These are phyloP conservation scores for Tylopilus rubrobrunneus DNA, from an alignment of 768 basidiomycete species.

Conservation along the genomic window DNA sequence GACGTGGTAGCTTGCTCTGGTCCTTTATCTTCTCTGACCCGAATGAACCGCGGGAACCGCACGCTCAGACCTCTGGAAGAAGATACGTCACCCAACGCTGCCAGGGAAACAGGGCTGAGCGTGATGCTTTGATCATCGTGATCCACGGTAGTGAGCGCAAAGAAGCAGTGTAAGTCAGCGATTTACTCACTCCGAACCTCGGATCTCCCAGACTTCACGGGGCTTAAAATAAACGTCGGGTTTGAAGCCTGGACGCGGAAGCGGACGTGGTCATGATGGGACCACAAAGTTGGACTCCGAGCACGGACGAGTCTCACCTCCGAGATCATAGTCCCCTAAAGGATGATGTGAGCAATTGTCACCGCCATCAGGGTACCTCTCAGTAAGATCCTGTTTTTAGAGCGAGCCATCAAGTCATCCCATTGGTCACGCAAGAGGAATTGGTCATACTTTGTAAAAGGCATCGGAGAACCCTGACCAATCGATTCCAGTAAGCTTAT, in stretches of 20 bases:
- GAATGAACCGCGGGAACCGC: constrained; percentile 86
- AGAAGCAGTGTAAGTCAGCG: background rate
- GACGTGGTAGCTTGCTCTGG: constrained; percentile 71
- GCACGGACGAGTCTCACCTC: constrained; percentile 42
- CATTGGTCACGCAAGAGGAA: background rate
- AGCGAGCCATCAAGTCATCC: background rate
- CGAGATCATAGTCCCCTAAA: constrained; percentile 59
- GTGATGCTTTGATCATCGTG: constrained; percentile 52
- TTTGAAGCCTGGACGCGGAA: constrained; percentile 42
- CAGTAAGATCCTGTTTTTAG: constrained; percentile 51
- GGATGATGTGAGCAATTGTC: constrained; percentile 50
- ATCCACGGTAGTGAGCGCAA: constrained; percentile 9
- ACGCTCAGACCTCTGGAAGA: constrained; percentile 67
- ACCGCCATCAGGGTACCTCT: constrained; percentile 56
- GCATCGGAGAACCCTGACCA: constrained; percentile 73
- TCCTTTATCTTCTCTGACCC: constrained; percentile 66
- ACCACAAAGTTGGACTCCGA: background rate
- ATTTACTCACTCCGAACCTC: constrained; percentile 59
- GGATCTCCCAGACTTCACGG: constrained; percentile 85
- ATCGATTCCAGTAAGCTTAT: background rate
- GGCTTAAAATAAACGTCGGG: constrained; percentile 72
- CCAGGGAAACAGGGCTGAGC: constrained; percentile 79
- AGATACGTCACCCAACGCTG: constrained; percentile 62
- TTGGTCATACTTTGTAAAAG: constrained; percentile 61
- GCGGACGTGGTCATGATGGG: background rate